These are phyloP conservation scores for Cercospora nicotianae DNA, from an alignment of 2,329 filamentous ascomycete species.

Conservation along the genomic window DNA sequence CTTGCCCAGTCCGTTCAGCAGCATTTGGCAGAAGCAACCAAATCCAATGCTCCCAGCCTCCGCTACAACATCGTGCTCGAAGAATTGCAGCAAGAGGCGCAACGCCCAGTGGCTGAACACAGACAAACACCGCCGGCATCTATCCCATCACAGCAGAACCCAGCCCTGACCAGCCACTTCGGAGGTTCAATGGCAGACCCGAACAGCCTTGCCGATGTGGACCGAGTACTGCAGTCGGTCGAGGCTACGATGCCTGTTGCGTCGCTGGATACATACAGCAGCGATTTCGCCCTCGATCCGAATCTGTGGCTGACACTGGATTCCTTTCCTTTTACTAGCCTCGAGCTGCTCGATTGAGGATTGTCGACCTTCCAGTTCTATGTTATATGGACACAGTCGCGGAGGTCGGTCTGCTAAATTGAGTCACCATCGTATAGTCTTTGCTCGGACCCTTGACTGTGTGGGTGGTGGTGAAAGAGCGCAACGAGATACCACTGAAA, in stretches of 20 bases:
- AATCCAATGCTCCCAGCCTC: constrained; percentile 47
- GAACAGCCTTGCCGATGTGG: neutral
- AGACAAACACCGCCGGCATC: neutral
- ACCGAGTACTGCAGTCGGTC: constrained; percentile 10
- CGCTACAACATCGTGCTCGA: constrained; percentile 57
- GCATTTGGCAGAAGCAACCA: constrained; percentile 45
- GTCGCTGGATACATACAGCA: constrained; percentile 15
- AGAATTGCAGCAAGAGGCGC: constrained; percentile 50
- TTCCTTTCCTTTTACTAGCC: constrained; percentile 33
- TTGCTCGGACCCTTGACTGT: constrained; percentile 71
- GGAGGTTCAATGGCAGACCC: neutral
- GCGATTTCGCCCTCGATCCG: constrained; percentile 32
- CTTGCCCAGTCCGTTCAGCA: constrained; percentile 51
- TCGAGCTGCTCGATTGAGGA: constrained; percentile 4
- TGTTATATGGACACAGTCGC: neutral
- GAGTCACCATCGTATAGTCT: constrained; percentile 58
- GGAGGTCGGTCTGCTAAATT: constrained; percentile 33
- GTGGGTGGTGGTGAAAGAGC: constrained; percentile 62
- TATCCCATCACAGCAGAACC: neutral
- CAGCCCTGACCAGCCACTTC: neutral
- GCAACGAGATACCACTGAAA: constrained; percentile 59
- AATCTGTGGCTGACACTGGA: constrained; percentile 37
- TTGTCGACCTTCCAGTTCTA: neutral
- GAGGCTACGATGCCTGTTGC: constrained; percentile 7
- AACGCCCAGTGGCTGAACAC: constrained; percentile 30